phyloP scores from a whole-genome alignment of 1,139 yeast species.

The Debaryomyces singareniensis region DNA sequence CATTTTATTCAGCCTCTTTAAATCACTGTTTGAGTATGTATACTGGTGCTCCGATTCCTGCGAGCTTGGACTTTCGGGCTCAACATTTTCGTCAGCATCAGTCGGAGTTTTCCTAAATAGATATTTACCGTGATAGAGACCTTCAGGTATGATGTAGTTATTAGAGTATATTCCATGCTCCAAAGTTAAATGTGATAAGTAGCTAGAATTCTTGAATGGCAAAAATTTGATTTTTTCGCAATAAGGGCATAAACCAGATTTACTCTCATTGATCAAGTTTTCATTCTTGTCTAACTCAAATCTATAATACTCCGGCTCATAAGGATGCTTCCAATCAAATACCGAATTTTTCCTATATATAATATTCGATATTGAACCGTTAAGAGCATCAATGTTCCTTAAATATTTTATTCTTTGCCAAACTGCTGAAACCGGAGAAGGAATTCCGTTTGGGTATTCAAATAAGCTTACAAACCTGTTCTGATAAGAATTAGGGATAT shows the following conservation, averaged over 20 bases:
- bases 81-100: conserved; percentile 2
- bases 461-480: conserved; percentile 4
- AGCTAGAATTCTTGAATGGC: conserved; percentile 27
- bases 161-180: conserved; percentile 31
- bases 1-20: conserved; percentile 4
- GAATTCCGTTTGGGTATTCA: conserved; percentile 1
- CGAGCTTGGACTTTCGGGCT: conserved; percentile 2
- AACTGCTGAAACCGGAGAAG: conserved; percentile 5
- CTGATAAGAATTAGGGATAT: conserved; percentile 2
- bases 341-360: conserved; percentile 15
- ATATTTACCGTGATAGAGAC: conserved; percentile 9
- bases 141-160: conserved; percentile 21
- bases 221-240: conserved; percentile 24
- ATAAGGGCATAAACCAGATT: conserved; percentile 29
- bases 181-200: conserved; percentile 27
- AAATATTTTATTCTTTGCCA: conserved; percentile 8
- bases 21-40: conserved; percentile 2
- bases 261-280: conserved; percentile 14
- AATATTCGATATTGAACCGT: conserved; percentile 9
- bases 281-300: conserved; percentile 17
- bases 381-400: conserved; percentile 7
- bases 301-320: conserved; percentile 23
- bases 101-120: conserved; percentile 4
- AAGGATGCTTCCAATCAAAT: conserved; percentile 15
- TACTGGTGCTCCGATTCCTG: background rate